Percentiles rank a stretch among this genome's conserved stretches.
Evolutionary conservation across 805 yeast species (phyloP).

Genomic region (Debaryomyces tyrocola): DNA sequence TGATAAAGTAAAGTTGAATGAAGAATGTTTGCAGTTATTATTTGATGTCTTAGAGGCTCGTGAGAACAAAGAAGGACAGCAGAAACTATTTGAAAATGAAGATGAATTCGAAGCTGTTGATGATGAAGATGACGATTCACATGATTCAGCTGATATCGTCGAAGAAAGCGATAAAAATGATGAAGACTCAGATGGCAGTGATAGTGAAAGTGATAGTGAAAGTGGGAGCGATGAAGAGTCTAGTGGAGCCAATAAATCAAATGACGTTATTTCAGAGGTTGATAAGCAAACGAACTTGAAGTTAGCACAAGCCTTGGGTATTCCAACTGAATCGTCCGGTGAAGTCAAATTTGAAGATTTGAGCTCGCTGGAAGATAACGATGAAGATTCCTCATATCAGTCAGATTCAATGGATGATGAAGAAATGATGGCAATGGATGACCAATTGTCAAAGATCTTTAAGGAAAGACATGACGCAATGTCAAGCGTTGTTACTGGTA

Average conservation of each 20-base stretch:
- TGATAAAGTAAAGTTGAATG: slow-evolving; percentile 26
- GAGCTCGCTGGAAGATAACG: slow-evolving; percentile 38
- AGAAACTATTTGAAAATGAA: slow-evolving; percentile 67
- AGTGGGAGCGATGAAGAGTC: slow-evolving; percentile 22
- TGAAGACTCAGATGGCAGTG: slow-evolving; percentile 25
- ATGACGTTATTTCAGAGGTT: slow-evolving; percentile 16
- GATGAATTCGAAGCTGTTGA: slow-evolving; percentile 28
- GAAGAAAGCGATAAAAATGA: slow-evolving; percentile 24
- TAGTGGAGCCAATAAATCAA: slow-evolving; percentile 9
- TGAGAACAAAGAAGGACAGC: slow-evolving; percentile 83
- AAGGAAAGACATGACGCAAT: slow-evolving; percentile 75
- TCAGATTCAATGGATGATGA: slow-evolving; percentile 85
- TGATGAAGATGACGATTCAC: slow-evolving; percentile 15
- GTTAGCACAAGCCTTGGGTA: slow-evolving; percentile 69
- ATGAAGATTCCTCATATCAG: slow-evolving; percentile 57
- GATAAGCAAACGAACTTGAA: slow-evolving; percentile 57
- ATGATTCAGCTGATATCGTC: slow-evolving; percentile 26
- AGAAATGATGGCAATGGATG: slow-evolving; percentile 93
- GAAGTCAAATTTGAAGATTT: slow-evolving; percentile 45
- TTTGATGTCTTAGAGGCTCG: slow-evolving; percentile 46
- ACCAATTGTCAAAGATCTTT: slow-evolving; percentile 78
- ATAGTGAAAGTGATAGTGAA: slow-evolving; percentile 16
- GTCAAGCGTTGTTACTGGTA: slow-evolving; percentile 51
- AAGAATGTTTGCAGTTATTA: slow-evolving; percentile 35
- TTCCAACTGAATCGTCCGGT: slow-evolving; percentile 47